Evolutionary conservation across 768 basidiomycete species (phyloP).

Genomic region (Fistulinella prunicolor): DNA sequence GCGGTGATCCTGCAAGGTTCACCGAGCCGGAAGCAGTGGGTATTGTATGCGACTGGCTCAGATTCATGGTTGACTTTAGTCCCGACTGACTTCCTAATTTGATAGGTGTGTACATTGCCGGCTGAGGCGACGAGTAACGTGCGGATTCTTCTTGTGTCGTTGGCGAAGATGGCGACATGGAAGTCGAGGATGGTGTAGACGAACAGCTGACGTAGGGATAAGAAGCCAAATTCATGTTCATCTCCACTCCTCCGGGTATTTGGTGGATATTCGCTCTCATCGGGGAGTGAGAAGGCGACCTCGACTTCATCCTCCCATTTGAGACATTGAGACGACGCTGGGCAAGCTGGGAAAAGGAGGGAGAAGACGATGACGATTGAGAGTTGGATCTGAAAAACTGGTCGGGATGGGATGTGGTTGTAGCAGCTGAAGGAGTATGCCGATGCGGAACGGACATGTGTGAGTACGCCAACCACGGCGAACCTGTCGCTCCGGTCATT

Average conservation of each 20-base stretch:
- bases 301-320: slow-evolving; percentile 27
- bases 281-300: slow-evolving; percentile 33
- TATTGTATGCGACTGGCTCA: slow-evolving; percentile 12
- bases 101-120: slow-evolving; percentile 10
- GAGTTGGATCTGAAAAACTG: slow-evolving; percentile 15
- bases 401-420: slow-evolving; percentile 37
- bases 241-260: slow-evolving; percentile 13
- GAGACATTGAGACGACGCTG: slow-evolving; percentile 24
- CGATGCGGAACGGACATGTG: slow-evolving; percentile 36
- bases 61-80: slow-evolving; percentile 8
- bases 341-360: slow-evolving; percentile 22
- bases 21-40: slow-evolving; percentile 12
- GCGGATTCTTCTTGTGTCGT: slow-evolving; percentile 15
- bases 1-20: slow-evolving; percentile 17
- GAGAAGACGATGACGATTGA: slow-evolving; percentile 6
- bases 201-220: slow-evolving; percentile 42
- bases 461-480: slow-evolving; percentile 16
- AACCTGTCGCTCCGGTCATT: slow-evolving; percentile 2
- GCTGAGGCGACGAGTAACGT: slow-evolving; percentile 22
- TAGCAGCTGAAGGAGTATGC: slow-evolving; percentile 50
- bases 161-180: slow-evolving; percentile 47
- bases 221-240: slow-evolving; percentile 8
- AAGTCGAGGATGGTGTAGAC: slow-evolving; percentile 57
- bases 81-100: slow-evolving; percentile 20
- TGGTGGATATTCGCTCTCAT: slow-evolving; percentile 20